A percentile compares a stretch with the other conserved stretches of the same genome.
phyloP scores from a whole-genome alignment of 2,329 filamentous ascomycete genomes.

The Epichloe aotearoae region DNA sequence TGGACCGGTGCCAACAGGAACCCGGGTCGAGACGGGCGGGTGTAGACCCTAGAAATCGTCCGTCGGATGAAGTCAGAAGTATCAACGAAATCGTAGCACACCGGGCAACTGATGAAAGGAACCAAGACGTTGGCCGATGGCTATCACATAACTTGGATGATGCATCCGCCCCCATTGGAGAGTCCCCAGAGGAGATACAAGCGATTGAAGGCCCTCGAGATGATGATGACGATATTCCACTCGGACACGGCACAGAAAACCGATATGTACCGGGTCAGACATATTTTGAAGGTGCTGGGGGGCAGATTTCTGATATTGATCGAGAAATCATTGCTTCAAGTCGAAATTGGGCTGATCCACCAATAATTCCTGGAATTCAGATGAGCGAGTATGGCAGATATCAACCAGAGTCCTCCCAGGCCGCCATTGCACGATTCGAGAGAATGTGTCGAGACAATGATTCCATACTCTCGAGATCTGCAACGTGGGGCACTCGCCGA shows the following conservation, averaged over 20 bases:
- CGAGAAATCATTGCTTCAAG: slow-evolving; percentile 34
- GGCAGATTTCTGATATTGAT: slow-evolving; percentile 33
- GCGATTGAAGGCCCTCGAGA: slow-evolving; percentile 10
- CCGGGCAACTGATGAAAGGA: slow-evolving; percentile 31
- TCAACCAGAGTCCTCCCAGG: slow-evolving; percentile 39
- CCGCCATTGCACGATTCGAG: slow-evolving; percentile 39
- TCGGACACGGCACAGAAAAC: slow-evolving; percentile 37
- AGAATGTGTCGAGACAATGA: slow-evolving; percentile 39
- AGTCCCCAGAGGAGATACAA: slow-evolving; percentile 12
- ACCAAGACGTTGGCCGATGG: slow-evolving; percentile 39
- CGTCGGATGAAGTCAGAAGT: slow-evolving; percentile 30
- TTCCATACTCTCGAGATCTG: slow-evolving; percentile 47
- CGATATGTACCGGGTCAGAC: slow-evolving; percentile 33
- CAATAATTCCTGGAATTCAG: slow-evolving; percentile 32
- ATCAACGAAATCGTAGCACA: slow-evolving; percentile 33
- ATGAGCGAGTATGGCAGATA: slow-evolving; percentile 16
- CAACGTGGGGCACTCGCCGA: slow-evolving; percentile 58
- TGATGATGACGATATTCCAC: slow-evolving; percentile 29
- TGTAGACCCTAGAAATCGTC: slow-evolving; percentile 32
- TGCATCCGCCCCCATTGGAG: slow-evolving; percentile 14
- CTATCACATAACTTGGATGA: slow-evolving; percentile 23
- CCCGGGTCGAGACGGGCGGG: slow-evolving; percentile 28
- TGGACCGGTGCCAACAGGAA: slow-evolving; percentile 29
- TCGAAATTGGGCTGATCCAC: slow-evolving; percentile 36
- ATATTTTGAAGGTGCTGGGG: slow-evolving; percentile 32